phyloP scores from a whole-genome alignment of 805 yeast species.

The Scheffersomyces lignosus region DNA sequence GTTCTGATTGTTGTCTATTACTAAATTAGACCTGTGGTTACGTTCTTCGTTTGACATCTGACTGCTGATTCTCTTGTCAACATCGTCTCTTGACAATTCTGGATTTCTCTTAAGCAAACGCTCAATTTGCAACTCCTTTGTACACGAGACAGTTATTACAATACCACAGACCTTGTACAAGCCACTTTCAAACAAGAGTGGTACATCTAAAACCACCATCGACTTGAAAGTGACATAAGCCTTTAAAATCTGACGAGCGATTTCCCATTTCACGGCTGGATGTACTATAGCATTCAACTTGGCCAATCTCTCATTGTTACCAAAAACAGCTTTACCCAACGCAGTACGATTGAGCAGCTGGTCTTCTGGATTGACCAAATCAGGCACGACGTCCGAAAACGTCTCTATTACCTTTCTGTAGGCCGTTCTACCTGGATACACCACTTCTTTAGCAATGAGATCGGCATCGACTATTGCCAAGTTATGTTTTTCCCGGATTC shows the following conservation, averaged over 20 bases:
- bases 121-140: constrained; percentile 54
- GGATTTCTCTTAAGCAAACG: constrained; percentile 70
- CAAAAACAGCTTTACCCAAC: constrained; percentile 78
- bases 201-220: constrained; percentile 83
- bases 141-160: constrained; percentile 67
- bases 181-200: constrained; percentile 80
- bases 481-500: constrained; percentile 50
- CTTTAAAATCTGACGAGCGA: constrained; percentile 52
- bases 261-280: constrained; percentile 77
- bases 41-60: constrained; percentile 72
- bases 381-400: constrained; percentile 57
- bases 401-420: constrained; percentile 62
- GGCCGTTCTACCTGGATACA: constrained; percentile 74
- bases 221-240: constrained; percentile 59
- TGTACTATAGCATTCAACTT: constrained; percentile 77
- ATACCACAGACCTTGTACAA: constrained; percentile 71
- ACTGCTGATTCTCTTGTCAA: constrained; percentile 65
- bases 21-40: constrained; percentile 58
- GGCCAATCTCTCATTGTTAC: constrained; percentile 56
- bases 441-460: constrained; percentile 79
- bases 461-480: constrained; percentile 86
- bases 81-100: constrained; percentile 63
- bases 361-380: constrained; percentile 44
- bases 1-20: constrained; percentile 59
- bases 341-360: constrained; percentile 63